These are phyloP conservation scores for Pseudogymnoascus sp. DNA, from an alignment of 2,329 filamentous ascomycete genomes.

Conservation along the genomic window DNA sequence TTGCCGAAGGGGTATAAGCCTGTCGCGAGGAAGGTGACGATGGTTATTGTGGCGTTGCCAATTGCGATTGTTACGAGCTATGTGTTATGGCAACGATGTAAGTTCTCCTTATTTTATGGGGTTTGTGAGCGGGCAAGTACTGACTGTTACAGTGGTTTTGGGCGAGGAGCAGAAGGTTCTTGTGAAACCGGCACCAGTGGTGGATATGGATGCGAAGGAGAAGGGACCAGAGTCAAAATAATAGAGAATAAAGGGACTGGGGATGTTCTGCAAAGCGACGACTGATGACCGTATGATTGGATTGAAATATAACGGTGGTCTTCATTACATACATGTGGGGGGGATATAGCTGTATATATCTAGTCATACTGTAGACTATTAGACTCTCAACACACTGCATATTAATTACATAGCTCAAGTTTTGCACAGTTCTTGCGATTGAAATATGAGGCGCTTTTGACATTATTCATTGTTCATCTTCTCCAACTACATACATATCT, in stretches of 20 bases:
- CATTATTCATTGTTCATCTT: constrained; percentile 7
- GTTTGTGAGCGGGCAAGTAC: too few species aligned
- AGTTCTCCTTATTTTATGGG: constrained; percentile 10
- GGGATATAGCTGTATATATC: constrained; percentile 4
- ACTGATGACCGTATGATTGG: constrained; percentile 1
- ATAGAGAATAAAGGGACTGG: not conserved
- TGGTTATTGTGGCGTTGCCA: constrained; percentile 25
- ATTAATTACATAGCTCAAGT: not conserved
- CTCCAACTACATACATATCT: constrained; percentile 2
- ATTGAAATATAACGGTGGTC: not conserved
- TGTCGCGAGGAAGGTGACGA: constrained; percentile 24
- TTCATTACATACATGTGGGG: constrained; percentile 1
- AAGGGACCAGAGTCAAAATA: not conserved
- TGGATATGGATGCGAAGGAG: not conserved
- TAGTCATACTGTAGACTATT: constrained; percentile 5
- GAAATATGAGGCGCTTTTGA: not conserved
- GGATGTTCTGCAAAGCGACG: not conserved
- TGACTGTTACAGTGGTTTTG: constrained; percentile 15
- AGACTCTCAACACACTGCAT: constrained; percentile 2
- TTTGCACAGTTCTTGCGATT: not conserved
- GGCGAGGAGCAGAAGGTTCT: constrained; percentile 18
- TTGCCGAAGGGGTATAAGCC: constrained; percentile 23
- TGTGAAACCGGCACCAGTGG: constrained; percentile 3
- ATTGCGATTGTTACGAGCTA: constrained; percentile 27
- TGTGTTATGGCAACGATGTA: constrained; percentile 26